Percentiles rank a stretch among this genome's conserved stretches.
Evolutionary conservation across 352 stramenopile genomes (phyloP).

Genomic region (Thalassiosira gravida): DNA sequence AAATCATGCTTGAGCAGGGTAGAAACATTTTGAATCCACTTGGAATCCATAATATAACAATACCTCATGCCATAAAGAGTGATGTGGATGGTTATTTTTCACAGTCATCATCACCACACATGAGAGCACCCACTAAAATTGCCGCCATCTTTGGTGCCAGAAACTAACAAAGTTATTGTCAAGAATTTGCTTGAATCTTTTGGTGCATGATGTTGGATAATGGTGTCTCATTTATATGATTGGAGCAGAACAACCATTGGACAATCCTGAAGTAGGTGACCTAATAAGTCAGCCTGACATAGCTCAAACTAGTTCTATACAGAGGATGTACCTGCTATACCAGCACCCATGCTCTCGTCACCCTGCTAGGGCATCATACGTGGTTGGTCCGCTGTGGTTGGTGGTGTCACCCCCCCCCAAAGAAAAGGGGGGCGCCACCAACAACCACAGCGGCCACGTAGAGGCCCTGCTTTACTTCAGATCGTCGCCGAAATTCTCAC

Average conservation of each 20-base stretch:
- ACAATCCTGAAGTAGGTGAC: too few species aligned
- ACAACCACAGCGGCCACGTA: background rate
- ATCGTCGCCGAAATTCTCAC: background rate
- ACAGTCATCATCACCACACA: conserved; percentile 40
- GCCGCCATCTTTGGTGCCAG: conserved; percentile 71
- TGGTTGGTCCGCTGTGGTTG: background rate
- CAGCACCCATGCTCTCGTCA: too few species aligned
- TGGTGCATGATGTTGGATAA: conserved; percentile 13
- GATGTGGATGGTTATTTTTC: conserved; percentile 62
- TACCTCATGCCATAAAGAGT: conserved; percentile 80
- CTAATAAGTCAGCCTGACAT: too few species aligned
- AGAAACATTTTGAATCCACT: conserved; percentile 56
- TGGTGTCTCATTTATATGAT: background rate
- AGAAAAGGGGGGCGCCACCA: background rate
- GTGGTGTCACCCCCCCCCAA: background rate
- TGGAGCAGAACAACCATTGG: conserved; percentile 17
- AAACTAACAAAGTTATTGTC: conserved; percentile 73
- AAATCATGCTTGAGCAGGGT: conserved; percentile 43
- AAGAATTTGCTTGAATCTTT: conserved; percentile 55
- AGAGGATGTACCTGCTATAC: too few species aligned
- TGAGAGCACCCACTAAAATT: conserved; percentile 67
- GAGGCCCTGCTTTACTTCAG: background rate
- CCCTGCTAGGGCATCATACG: background rate
- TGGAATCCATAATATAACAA: conserved; percentile 65
- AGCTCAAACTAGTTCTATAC: too few species aligned